These are phyloP conservation scores for Populus hybrid DNA, from an alignment of 441 rosid genomes.

Conservation along the genomic window DNA sequence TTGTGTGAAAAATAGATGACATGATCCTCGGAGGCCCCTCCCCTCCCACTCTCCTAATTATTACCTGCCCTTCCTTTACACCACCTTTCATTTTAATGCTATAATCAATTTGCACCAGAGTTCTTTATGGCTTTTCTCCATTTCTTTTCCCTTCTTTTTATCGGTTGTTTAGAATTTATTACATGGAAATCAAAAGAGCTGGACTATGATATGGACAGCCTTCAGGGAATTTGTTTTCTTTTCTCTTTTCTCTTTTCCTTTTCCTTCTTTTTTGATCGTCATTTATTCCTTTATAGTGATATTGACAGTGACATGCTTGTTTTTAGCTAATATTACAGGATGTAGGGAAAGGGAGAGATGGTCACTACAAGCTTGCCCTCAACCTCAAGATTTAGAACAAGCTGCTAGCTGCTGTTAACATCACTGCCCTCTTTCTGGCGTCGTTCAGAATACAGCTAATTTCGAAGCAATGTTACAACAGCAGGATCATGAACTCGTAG, in stretches of 20 bases:
- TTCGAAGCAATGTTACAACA: background rate
- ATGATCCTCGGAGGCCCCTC: slow-evolving; percentile 21
- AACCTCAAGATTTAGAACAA: background rate
- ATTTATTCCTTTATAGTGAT: background rate
- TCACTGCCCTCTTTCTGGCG: background rate
- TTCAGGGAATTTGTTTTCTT: background rate
- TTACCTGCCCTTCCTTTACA: slow-evolving; percentile 9
- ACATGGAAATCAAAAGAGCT: slow-evolving; percentile 2
- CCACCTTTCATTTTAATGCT: slow-evolving; percentile 16
- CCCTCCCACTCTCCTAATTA: slow-evolving; percentile 17
- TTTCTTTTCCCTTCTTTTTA: background rate
- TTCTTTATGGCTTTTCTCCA: slow-evolving; percentile 3
- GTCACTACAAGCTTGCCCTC: too few species aligned
- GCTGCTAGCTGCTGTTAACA: background rate
- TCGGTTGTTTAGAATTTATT: background rate
- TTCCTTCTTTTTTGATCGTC: background rate
- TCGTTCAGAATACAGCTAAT: background rate
- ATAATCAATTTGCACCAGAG: slow-evolving; percentile 24
- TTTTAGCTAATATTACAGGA: background rate
- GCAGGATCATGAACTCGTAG: background rate
- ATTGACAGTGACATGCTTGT: background rate
- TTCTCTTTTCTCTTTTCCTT: background rate
- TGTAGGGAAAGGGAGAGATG: background rate
- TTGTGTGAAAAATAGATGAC: slow-evolving; percentile 25
- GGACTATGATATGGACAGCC: slow-evolving; percentile 4